Evolutionary conservation across 1,139 yeast genomes (phyloP), one percentile per base, ranked within the genome.

Genomic region (Suzukiozyma palmioleophila): DNA sequence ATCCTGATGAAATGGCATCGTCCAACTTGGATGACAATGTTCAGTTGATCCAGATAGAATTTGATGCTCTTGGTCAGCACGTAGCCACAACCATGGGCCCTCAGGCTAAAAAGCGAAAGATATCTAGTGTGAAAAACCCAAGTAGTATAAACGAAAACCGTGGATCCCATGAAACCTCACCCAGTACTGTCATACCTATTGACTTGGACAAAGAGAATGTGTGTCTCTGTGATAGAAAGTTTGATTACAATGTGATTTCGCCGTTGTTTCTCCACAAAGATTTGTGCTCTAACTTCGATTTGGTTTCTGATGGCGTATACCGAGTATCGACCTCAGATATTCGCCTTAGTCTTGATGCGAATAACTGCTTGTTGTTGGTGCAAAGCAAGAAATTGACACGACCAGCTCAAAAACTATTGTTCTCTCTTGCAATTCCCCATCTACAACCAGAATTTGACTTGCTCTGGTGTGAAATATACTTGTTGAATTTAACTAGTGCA

Each of bases 381-480:
- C 26, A 14, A 33, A 33, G 26, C 29, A 33, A 25, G 27, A 26
- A 33, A 25, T 16, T 30, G 8, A 25, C 36, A 9, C 26, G 21
- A 7, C 14, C 36, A 13, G 12, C 26, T 14, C 30, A 33, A 13
- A 33, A 33, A 13, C 26, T 33, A 14, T 21, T 33, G 10, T 13
- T 33, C 10, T 33, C 36, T 13, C 26, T 28, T 13, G 31, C 31
- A 5, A 13, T 28, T n/a, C 31, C 31, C 10, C 3, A 8, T 12
- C 14, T 28, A 9, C 31, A 28, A 8, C 16, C 31, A 4, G 12
- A 12, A 8, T 28, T 28, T 28, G 31, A 28, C 10, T 28, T 28
- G 31, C 12, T 28, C 16, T 28, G 31, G 31, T 12, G 31, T 18
- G 44, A 43, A 30, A n/a, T 43, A 8, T 41, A 34, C 22, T 34